Conservation (phyloP, 2,329 filamentous ascomycete species). For the Cladophialophora exuberans region DNA sequence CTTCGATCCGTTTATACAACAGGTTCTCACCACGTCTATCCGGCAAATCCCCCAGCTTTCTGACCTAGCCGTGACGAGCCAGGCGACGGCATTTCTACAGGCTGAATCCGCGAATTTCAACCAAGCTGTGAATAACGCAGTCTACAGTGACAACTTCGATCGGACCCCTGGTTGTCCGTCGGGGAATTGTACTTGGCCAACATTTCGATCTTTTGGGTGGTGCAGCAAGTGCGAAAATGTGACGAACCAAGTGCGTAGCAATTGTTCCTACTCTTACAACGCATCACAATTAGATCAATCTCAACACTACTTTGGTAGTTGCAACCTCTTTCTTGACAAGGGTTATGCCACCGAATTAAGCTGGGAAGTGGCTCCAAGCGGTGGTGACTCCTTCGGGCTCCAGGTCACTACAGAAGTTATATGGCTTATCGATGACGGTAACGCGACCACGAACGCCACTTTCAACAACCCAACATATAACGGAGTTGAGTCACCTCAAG, state of each 20-base stretch:
- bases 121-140: neutral
- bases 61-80: neutral
- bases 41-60: neutral
- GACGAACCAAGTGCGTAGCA: neutral
- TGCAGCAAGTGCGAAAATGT: neutral
- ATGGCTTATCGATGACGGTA: neutral
- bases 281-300: neutral
- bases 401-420: neutral
- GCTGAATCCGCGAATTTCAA: neutral
- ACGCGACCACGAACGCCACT: neutral
- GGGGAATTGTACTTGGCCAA: neutral
- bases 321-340: neutral
- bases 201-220: neutral
- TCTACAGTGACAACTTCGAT: neutral
- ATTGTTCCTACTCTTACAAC: neutral
- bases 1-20: neutral
- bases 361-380: neutral
- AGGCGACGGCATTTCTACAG: neutral
- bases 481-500: neutral
- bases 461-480: neutral
- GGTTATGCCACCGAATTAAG: neutral
- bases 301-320: neutral
- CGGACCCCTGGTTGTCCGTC: neutral
- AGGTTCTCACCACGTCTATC: neutral
- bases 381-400: neutral